Percentiles rank a stretch among this genome's conserved stretches.
Conservation (phyloP, 257 asterid genomes). For the Solanum ossicruentum region DNA sequence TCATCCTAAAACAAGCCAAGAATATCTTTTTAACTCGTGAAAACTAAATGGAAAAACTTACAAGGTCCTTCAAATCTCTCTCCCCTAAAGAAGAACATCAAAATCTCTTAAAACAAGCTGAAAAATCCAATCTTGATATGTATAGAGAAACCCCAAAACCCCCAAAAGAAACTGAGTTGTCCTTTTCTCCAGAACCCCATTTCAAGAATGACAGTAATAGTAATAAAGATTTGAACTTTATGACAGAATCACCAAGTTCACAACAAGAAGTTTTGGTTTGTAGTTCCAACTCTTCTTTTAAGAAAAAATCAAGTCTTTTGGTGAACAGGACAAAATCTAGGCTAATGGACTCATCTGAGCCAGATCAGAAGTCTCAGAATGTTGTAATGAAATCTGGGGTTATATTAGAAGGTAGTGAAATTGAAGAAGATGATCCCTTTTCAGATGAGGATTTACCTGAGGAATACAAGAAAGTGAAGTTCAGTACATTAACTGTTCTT, state of each 20-base stretch:
- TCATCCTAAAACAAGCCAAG: not conserved
- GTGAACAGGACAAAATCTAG: constrained; percentile 47
- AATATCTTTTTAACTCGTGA: not conserved
- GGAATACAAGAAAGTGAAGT: constrained; percentile 49
- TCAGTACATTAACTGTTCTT: constrained; percentile 29
- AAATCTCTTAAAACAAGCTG: not conserved
- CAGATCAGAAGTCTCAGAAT: constrained; percentile 23
- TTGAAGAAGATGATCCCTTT: constrained; percentile 82
- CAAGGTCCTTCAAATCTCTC: constrained; percentile 7
- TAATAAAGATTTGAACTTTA: constrained; percentile 26
- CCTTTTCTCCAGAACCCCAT: not conserved
- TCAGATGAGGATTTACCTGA: constrained; percentile 77
- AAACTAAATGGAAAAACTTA: constrained; percentile 14
- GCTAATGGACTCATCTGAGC: constrained; percentile 46
- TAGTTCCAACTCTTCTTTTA: constrained; percentile 48
- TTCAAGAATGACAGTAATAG: not conserved
- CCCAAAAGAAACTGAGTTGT: not conserved
- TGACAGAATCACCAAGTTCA: constrained; percentile 25
- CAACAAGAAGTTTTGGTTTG: constrained; percentile 36
- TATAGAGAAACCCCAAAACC: not conserved
- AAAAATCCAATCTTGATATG: not conserved
- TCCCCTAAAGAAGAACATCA: constrained; percentile 11
- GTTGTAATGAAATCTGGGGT: constrained; percentile 26
- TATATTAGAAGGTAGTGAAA: constrained; percentile 33
- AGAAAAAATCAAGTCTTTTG: constrained; percentile 35